phyloP scores from a whole-genome alignment of 371 early-diverging fungal species.

The Mucor sp. region DNA sequence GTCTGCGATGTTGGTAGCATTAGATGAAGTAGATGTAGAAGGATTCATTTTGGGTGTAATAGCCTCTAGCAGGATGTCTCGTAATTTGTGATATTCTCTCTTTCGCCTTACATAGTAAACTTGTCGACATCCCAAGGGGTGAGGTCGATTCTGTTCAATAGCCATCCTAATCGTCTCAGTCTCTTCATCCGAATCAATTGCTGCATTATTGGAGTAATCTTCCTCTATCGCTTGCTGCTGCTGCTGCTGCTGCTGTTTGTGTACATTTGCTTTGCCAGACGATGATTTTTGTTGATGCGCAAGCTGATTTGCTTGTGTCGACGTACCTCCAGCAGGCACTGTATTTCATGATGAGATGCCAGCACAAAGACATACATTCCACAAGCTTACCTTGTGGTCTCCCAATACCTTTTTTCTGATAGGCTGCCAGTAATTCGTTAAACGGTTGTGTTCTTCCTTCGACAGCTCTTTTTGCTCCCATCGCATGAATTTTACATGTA shows the following conservation, averaged over 20 bases:
- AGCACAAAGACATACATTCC: no score
- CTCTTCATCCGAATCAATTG: conserved; percentile 68
- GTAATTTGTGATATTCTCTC: conserved; percentile 62
- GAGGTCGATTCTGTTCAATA: conserved; percentile 53
- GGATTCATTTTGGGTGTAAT: conserved; percentile 50
- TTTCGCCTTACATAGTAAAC: conserved; percentile 58
- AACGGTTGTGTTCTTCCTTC: conserved; percentile 75
- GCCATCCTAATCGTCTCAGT: conserved; percentile 60
- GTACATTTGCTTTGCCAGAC: not conserved
- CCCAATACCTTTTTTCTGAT: conserved; percentile 65
- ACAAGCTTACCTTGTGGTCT: conserved; percentile 49
- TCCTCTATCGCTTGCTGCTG: not conserved
- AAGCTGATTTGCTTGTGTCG: not conserved
- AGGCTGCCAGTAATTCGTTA: conserved; percentile 69
- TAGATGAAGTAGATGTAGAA: not conserved
- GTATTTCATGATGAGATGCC: not conserved
- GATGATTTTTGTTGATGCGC: not conserved
- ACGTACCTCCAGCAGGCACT: conserved; percentile 9
- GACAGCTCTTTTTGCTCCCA: conserved; percentile 81
- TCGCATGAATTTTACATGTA: conserved; percentile 86
- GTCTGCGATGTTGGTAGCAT: not conserved
- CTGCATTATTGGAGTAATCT: conserved; percentile 16
- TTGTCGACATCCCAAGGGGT: conserved; percentile 59
- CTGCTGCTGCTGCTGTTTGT: not conserved
- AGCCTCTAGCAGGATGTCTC: conserved; percentile 70